A percentile compares a stretch with the other conserved stretches of the same genome.
Conservation (phyloP, 1,284 basidiomycete species). For the Boletus mariae region DNA sequence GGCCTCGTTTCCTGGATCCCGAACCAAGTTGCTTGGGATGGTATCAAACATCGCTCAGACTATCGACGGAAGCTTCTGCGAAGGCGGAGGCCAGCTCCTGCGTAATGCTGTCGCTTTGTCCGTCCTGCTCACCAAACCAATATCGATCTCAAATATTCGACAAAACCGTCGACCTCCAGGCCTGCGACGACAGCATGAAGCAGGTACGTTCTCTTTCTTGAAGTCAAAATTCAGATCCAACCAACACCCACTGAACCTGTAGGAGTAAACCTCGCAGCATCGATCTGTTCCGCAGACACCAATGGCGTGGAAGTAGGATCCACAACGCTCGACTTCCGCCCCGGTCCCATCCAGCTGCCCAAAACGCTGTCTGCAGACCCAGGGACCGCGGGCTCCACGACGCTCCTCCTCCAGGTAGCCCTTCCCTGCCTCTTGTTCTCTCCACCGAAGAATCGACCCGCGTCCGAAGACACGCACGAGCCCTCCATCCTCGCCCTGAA, state of each 20-base stretch:
- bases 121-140: conserved; percentile 52
- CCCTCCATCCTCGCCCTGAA: conserved; percentile 48
- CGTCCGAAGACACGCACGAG: background rate
- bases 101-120: conserved; percentile 63
- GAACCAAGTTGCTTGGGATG: background rate
- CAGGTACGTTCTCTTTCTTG: conserved; percentile 41
- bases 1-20: too few species aligned
- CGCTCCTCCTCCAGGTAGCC: conserved; percentile 66
- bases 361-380: conserved; percentile 54
- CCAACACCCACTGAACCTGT: background rate
- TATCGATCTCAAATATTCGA: conserved; percentile 60
- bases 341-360: conserved; percentile 43
- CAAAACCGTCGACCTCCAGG: conserved; percentile 53
- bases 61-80: conserved; percentile 45
- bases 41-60: too few species aligned
- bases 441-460: conserved; percentile 7
- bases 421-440: conserved; percentile 64
- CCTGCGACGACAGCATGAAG: conserved; percentile 63
- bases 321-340: conserved; percentile 47
- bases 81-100: conserved; percentile 71
- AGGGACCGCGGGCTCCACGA: conserved; percentile 65
- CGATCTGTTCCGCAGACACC: conserved; percentile 51
- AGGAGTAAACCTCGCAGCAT: conserved; percentile 62
- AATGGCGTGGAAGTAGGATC: conserved; percentile 52
- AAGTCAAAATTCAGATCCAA: background rate